Conservation (phyloP, 352 stramenopile species). For the Pythium monospermum region DNA sequence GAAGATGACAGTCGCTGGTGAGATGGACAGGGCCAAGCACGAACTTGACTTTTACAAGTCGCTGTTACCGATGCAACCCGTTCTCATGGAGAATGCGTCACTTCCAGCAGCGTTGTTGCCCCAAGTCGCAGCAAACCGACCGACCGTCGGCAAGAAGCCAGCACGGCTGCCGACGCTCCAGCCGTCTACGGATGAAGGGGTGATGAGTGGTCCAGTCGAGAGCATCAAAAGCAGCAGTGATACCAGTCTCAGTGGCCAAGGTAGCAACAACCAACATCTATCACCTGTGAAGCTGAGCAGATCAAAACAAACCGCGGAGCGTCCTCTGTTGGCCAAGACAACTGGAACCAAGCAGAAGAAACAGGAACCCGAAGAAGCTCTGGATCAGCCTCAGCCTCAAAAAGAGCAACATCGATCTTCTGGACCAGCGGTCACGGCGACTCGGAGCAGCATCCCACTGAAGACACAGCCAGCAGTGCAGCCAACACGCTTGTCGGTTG, state of each 20-base stretch:
- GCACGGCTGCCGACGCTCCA: constrained; percentile 8
- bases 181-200: constrained; percentile 1
- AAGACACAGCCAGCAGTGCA: too few species aligned
- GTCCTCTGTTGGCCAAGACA: too few species aligned
- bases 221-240: not conserved
- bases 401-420: too few species aligned
- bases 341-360: too few species aligned
- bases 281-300: constrained; percentile 11
- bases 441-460: too few species aligned
- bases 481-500: too few species aligned
- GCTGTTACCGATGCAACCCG: constrained; percentile 27
- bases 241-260: not conserved
- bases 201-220: too few species aligned
- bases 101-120: not conserved
- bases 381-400: too few species aligned
- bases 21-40: constrained; percentile 35
- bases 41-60: constrained; percentile 58
- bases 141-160: constrained; percentile 10
- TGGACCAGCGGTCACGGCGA: too few species aligned
- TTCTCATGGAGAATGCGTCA: not conserved
- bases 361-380: too few species aligned
- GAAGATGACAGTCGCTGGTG: constrained; percentile 28
- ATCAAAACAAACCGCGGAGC: too few species aligned
- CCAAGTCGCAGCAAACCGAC: not conserved
- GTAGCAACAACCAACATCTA: constrained; percentile 26